Base-by-base conservation (phyloP, 2,329 filamentous ascomycete genomes). In the Plenodomus lindquistii region DNA sequence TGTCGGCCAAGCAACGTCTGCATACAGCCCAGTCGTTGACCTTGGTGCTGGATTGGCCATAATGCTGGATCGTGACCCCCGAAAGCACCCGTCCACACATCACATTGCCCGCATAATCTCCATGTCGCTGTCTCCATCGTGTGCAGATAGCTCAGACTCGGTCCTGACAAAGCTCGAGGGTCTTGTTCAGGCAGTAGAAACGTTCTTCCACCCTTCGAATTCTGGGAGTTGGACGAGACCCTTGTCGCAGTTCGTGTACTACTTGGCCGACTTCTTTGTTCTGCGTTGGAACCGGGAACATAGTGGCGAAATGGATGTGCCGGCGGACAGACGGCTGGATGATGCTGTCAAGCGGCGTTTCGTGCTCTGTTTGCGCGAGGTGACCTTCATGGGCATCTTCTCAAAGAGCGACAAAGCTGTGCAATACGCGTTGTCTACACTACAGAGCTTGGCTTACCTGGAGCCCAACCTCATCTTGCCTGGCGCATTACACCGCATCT, bases 131-230 rank as follows among this genome's bases (percentile, higher is more conserved):
- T 97, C 94, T 1, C 93, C 94, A 1, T 79, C 85, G 38, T 94
- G 90, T 63, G 76, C 95, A 40, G 84, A 89, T 36, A 79, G 84
- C n/a, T 80, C 87, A 22, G 86, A 87, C 46, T 97, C 92, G 1
- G 84, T 96, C 37, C 75, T 99, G 62, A 84, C 87, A 27, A 90
- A 89, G 57, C 81, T 99, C 4, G 93, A 99, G 71, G 93, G 90
- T 0, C 79, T 99, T 43, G 88, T 99, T 59, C 89, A 97, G 71
- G 94, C 92, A 2, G 88, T 97, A 39, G 94, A 99, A 72, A 99
- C 94, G 0, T 99, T 99, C 73, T 99, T 97, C 79, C 94, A 99
- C 65, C 94, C 94, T 2, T 99, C 94, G 2, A 99, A 99, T 71
- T 89, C 93, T 43, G 94, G 94, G 13, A 79, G 79, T 13, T 99